phyloP scores from a whole-genome alignment of 768 basidiomycete species.

The Calocybe indica region DNA sequence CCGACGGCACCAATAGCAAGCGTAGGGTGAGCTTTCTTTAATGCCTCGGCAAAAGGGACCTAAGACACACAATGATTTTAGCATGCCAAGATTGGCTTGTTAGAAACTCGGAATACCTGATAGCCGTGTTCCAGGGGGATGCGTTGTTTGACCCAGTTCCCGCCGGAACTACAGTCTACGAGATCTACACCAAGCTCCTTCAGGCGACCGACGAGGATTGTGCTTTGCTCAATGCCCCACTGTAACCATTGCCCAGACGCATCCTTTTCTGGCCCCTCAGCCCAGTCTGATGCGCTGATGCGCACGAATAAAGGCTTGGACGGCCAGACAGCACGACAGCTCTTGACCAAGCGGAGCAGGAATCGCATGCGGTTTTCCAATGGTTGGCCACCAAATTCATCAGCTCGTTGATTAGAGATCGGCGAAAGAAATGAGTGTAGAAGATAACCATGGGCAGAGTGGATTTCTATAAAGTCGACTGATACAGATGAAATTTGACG shows the following conservation, averaged over 20 bases:
- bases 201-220: constrained; percentile 47
- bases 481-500: background rate
- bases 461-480: constrained; percentile 72
- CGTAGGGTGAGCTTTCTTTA: constrained; percentile 55
- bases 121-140: constrained; percentile 53
- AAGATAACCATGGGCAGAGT: constrained; percentile 70
- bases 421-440: constrained; percentile 67
- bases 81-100: background rate
- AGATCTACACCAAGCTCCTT: constrained; percentile 64
- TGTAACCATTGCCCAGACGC: constrained; percentile 51
- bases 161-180: constrained; percentile 68
- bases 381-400: constrained; percentile 62
- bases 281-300: constrained; percentile 66
- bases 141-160: constrained; percentile 56
- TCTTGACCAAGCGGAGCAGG: constrained; percentile 49
- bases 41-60: constrained; percentile 63
- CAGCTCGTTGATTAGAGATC: constrained; percentile 64
- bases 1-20: constrained; percentile 63
- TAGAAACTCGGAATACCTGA: constrained; percentile 35
- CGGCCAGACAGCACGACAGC: constrained; percentile 50
- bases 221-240: constrained; percentile 80
- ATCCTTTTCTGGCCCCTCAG: constrained; percentile 48
- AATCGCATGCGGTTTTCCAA: constrained; percentile 71
- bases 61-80: constrained; percentile 14
- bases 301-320: constrained; percentile 69